Evolutionary conservation across 768 basidiomycete species (phyloP), one percentile per base, ranked within the genome.

Genomic region (Naganishia antarctica): DNA sequence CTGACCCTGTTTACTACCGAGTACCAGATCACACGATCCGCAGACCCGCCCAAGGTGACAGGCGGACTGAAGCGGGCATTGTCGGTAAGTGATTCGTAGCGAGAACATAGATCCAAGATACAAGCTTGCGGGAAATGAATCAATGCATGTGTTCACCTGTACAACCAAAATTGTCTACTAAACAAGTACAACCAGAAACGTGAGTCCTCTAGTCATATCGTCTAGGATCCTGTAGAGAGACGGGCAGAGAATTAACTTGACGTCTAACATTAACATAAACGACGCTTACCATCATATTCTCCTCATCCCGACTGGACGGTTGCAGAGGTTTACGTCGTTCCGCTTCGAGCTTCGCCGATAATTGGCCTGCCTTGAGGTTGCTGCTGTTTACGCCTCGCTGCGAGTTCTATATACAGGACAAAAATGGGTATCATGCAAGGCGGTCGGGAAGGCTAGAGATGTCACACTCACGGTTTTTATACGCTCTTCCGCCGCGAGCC

Each of bases 401-500:
- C 13, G 53, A 57, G 21, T 57, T 57, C 53, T 57, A 15, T 12
- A 6, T 7, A 7, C 34, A 15, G 34, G 8, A 37, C 7, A 37
- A 37, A 7, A 37, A 37, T 7, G 15, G 15, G 7, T 15, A 37
- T 37, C 8, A 37, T 37, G 34, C 15, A 15, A 37, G 15, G 34
- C 34, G 8, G 34, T 37, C 34, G 15, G 34, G 16, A 40, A 15
- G 8, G 48, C 31, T 15, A 28, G 48, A 13, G 26, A 15, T 11
- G 8, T 25, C 15, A 41, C 6, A 74, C 75, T 66, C 68, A 76
- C 75, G n/a, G 63, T 64, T 58, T 73, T 74, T 12, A 72, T 71
- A 61, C 75, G 46, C 50, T 73, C 70, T 43, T 76, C 75, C 2
- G 75, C 76, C 40, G 76, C 76, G 59, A 59, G 63, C 49, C 69